Evolutionary conservation across 257 asterid species (phyloP).

Genomic region (Przewalskia tangutica): DNA sequence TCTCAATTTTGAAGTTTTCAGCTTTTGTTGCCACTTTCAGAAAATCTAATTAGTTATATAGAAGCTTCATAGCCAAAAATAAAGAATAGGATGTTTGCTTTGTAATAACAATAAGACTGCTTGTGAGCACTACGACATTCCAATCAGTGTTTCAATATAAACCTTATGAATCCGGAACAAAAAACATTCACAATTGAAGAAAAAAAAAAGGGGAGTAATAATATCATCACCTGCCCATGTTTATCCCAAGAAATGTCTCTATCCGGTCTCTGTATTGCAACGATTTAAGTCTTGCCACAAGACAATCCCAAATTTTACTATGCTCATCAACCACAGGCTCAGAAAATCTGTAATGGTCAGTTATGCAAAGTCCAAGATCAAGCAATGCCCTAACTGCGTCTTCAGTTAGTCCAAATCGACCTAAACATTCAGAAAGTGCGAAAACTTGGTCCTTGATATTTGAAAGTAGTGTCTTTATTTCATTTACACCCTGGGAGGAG

Average conservation of each 20-base stretch:
- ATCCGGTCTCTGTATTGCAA: slow-evolving; percentile 73
- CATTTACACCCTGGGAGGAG: slow-evolving; percentile 67
- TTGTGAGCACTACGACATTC: neutral
- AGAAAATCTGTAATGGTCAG: slow-evolving; percentile 55
- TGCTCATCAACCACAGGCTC: slow-evolving; percentile 38
- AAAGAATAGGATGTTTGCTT: neutral
- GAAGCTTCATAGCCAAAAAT: neutral
- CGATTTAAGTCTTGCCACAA: slow-evolving; percentile 70
- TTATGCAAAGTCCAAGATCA: slow-evolving; percentile 62
- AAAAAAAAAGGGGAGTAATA: neutral
- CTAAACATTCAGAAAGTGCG: slow-evolving; percentile 64
- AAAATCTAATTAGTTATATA: neutral
- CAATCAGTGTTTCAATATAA: neutral
- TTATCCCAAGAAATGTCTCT: slow-evolving; percentile 92
- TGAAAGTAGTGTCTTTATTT: slow-evolving; percentile 53
- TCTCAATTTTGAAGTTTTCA: neutral
- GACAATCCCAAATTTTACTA: slow-evolving; percentile 61
- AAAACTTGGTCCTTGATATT: slow-evolving; percentile 61
- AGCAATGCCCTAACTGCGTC: slow-evolving; percentile 65
- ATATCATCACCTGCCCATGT: slow-evolving; percentile 86
- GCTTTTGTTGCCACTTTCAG: neutral
- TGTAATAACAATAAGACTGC: neutral
- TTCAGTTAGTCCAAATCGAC: slow-evolving; percentile 71
- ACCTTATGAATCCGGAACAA: neutral
- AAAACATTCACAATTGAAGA: neutral